These are phyloP conservation scores for Citrus trifoliata DNA, from an alignment of 345 rosid species.

Conservation along the genomic window DNA sequence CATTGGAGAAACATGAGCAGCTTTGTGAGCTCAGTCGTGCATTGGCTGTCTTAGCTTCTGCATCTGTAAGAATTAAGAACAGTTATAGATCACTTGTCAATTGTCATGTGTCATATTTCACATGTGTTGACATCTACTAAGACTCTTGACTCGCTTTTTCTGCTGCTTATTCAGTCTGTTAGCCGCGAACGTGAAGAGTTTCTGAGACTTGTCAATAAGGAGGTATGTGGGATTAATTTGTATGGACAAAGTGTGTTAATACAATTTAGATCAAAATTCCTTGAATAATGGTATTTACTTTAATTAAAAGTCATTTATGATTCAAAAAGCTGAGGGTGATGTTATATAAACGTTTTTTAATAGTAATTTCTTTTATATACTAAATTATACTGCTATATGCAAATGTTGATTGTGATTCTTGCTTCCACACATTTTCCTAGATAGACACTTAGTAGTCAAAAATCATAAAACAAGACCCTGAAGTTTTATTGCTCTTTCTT, in stretches of 20 bases:
- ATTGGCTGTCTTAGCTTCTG: conserved; percentile 92
- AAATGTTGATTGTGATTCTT: neutral
- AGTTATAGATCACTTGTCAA: conserved; percentile 3
- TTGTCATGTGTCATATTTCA: neutral
- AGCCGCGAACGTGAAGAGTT: conserved; percentile 98
- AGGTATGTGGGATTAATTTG: conserved; percentile 41
- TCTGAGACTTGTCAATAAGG: conserved; percentile 78
- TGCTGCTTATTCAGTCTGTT: conserved; percentile 58
- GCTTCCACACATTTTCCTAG: neutral
- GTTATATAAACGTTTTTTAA: neutral
- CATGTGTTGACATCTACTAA: conserved; percentile 8
- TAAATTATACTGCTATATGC: neutral
- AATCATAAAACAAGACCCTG: neutral
- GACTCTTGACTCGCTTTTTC: conserved; percentile 16
- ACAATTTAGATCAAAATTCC: neutral
- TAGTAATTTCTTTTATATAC: neutral
- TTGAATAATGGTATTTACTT: neutral
- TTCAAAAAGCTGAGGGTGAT: neutral
- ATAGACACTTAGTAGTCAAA: neutral
- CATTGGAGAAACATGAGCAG: conserved; percentile 88
- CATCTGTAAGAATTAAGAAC: conserved; percentile 60
- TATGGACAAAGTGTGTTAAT: neutral
- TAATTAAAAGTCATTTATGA: neutral
- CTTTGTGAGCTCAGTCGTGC: conserved; percentile 99
- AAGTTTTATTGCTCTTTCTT: neutral